phyloP scores from a whole-genome alignment of 2,329 filamentous ascomycete species.

The Ophiostoma tasmaniense region DNA sequence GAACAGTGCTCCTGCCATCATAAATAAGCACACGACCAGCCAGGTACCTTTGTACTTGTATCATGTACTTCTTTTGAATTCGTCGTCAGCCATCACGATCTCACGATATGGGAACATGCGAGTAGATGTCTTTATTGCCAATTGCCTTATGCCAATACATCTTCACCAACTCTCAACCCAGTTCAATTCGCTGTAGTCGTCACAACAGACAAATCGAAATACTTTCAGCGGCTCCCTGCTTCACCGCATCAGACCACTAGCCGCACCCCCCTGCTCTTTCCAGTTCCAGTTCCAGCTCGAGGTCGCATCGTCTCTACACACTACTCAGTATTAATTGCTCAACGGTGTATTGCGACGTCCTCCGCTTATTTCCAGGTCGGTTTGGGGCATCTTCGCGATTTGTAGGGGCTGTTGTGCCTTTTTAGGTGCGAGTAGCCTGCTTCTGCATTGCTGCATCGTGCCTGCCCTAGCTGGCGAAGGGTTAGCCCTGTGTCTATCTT shows the following conservation, averaged over 20 bases:
- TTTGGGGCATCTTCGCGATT: neutral
- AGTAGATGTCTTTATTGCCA: neutral
- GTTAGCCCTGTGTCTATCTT: constrained; percentile 1
- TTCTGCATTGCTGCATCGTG: neutral
- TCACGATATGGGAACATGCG: neutral
- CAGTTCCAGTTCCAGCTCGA: neutral
- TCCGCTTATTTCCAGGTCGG: neutral
- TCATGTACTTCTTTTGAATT: too few species aligned
- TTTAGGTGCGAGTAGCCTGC: neutral
- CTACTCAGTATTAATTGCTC: neutral
- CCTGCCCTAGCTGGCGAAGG: neutral
- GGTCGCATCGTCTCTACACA: neutral
- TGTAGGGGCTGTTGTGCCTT: neutral
- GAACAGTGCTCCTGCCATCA: neutral
- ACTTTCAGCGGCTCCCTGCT: constrained; percentile 4
- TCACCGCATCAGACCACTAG: constrained; percentile 11
- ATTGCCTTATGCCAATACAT: neutral
- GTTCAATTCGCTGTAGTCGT: neutral
- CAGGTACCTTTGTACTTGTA: neutral
- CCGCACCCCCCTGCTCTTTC: constrained; percentile 5
- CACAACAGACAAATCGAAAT: neutral
- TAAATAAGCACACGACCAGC: neutral
- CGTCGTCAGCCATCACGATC: neutral
- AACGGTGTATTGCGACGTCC: neutral
- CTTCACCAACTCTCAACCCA: neutral